Base-by-base conservation (phyloP, 1,139 yeast genomes). In the Pichia sp. region DNA sequence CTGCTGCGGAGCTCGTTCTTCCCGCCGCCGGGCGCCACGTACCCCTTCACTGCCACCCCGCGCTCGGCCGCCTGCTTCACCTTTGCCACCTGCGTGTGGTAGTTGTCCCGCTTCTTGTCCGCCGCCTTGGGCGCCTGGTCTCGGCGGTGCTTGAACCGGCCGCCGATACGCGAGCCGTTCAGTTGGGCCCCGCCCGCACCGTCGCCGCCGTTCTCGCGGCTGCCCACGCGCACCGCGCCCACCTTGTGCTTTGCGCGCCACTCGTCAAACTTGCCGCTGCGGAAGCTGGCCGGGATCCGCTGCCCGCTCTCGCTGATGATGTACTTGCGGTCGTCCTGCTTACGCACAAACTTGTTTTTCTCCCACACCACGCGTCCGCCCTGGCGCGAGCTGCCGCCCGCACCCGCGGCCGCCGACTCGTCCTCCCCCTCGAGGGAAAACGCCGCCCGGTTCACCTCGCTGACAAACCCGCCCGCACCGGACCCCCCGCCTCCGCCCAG, bases 291-390 rank as follows among this genome's bases (percentile, higher is more conserved):
- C 5, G 98, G 97, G 49, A 94, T 81, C 65, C 79, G 80, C 60
- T 86, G 90, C 9, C 99, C 99, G 65, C 88, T 83, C 65, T 94
- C 99, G 55, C 97, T 95, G 56, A 89, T 84, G 59, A 94, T 92
- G 66, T 76, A 92, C 68, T 87, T 90, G 65, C 83, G 80, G 61
- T 86, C 92, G 50, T 94, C 86, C 59, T 79, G 82, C 20, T 87
- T 74, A 63, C 89, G 88, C 62, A 90, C 77, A 66, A 87, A 92
- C 58, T 89, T 89, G 59, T 95, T 95, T 67, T 87, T 85, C 69
- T 92, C 97, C 98, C 98, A 94, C 64, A 79, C 77, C 65, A 59
- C 87, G 98, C 60, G 92, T 97, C 49, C 77, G 80, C 48, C 76
- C 82, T 57, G 94, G 71, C 64, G 90, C 97, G 65, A 89, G 90